Percentiles rank a stretch among this genome's conserved stretches.
phyloP scores from a whole-genome alignment of 2,329 filamentous ascomycete species.

The Fusarium pininemorale region DNA sequence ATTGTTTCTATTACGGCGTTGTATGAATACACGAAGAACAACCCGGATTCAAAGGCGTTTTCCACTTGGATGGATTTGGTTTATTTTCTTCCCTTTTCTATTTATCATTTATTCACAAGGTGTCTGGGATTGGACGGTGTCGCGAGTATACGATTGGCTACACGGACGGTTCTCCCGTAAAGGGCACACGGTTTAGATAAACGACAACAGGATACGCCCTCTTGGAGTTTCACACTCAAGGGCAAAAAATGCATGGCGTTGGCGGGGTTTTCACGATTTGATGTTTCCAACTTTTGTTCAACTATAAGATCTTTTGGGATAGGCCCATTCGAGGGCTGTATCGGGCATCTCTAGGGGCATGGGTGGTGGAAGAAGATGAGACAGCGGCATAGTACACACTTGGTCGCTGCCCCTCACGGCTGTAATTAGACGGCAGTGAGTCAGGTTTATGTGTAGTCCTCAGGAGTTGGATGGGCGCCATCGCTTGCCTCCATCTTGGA shows the following conservation, averaged over 20 bases:
- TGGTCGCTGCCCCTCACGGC: background rate
- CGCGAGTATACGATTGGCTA: conserved; percentile 39
- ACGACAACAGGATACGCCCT: conserved; percentile 31
- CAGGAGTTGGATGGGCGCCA: background rate
- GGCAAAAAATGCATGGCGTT: conserved; percentile 40
- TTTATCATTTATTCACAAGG: conserved; percentile 14
- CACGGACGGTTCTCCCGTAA: conserved; percentile 27
- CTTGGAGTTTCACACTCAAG: conserved; percentile 16
- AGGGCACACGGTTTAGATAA: conserved; percentile 38
- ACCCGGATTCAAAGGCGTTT: conserved; percentile 29
- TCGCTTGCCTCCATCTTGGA: conserved; percentile 19
- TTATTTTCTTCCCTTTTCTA: conserved; percentile 6
- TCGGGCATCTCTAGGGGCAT: background rate
- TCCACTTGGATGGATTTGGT: background rate
- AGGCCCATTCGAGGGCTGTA: conserved; percentile 2
- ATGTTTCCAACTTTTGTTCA: conserved; percentile 26
- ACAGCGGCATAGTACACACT: conserved; percentile 20
- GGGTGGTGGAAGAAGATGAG: background rate
- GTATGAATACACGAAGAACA: conserved; percentile 35
- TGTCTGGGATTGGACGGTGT: conserved; percentile 31
- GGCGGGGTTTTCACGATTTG: conserved; percentile 27
- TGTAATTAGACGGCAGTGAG: conserved; percentile 4
- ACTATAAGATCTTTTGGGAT: conserved; percentile 4
- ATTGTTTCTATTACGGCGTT: conserved; percentile 32
- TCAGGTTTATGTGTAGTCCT: conserved; percentile 17